phyloP scores from a whole-genome alignment of 2,329 filamentous ascomycete species.

The Xylaria hypoxylon region DNA sequence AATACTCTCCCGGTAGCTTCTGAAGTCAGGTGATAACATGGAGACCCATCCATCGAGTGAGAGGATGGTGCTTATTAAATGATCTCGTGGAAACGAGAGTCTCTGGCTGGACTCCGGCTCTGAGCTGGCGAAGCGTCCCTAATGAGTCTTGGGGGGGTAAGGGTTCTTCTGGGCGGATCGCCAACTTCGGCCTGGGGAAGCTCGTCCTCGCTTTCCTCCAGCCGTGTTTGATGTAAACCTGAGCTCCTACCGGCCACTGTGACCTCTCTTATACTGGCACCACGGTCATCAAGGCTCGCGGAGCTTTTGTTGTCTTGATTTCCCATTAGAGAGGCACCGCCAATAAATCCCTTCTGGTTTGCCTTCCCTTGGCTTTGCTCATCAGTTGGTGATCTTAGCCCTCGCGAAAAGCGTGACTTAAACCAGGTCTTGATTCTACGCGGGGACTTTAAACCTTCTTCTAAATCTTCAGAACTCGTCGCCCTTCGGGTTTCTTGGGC shows the following conservation, averaged over 20 bases:
- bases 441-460: slow-evolving; percentile 45
- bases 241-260: slow-evolving; percentile 57
- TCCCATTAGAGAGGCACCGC: slow-evolving; percentile 61
- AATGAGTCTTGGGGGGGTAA: slow-evolving; percentile 56
- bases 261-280: slow-evolving; percentile 60
- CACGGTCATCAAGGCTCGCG: slow-evolving; percentile 56
- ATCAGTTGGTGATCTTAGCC: slow-evolving; percentile 56
- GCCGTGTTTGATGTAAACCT: slow-evolving; percentile 34
- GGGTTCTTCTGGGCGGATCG: slow-evolving; percentile 59
- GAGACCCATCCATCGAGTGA: not conserved
- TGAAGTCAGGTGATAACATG: not conserved
- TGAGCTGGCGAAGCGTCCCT: slow-evolving; percentile 51
- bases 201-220: slow-evolving; percentile 51
- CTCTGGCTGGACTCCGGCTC: slow-evolving; percentile 65
- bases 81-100: slow-evolving; percentile 70
- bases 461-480: slow-evolving; percentile 31
- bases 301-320: slow-evolving; percentile 58
- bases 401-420: slow-evolving; percentile 63
- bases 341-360: slow-evolving; percentile 60
- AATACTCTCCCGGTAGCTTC: not conserved
- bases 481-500: slow-evolving; percentile 25
- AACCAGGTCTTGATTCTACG: slow-evolving; percentile 64
- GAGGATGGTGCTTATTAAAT: slow-evolving; percentile 49
- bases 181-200: slow-evolving; percentile 49
- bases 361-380: slow-evolving; percentile 47